Evolutionary conservation across 169 alveolate genomes (phyloP).

Genomic region (Plasmodium berghei): DNA sequence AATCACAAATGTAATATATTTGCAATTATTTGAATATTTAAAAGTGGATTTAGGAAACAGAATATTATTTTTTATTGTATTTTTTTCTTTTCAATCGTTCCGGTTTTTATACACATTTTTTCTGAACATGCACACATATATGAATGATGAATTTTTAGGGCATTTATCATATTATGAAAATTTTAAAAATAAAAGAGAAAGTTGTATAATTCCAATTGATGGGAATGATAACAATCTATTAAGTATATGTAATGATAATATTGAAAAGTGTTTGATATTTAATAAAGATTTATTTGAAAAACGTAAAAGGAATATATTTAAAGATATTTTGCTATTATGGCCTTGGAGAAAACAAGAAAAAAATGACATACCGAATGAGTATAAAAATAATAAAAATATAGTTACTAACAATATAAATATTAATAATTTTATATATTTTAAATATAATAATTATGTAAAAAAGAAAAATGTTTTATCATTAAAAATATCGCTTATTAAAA

Average conservation of each 20-base stretch:
- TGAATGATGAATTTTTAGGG: constrained; percentile 23
- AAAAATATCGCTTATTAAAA: constrained; percentile 62
- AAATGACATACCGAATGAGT: background rate
- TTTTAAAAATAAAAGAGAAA: background rate
- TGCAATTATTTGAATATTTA: constrained; percentile 67
- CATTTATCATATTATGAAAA: background rate
- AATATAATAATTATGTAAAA: constrained; percentile 48
- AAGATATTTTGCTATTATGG: constrained; percentile 14
- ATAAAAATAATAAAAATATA: background rate
- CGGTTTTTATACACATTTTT: constrained; percentile 41
- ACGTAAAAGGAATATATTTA: constrained; percentile 12
- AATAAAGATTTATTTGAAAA: constrained; percentile 36
- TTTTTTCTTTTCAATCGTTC: constrained; percentile 59
- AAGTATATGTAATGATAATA: constrained; percentile 19
- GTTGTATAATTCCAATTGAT: constrained; percentile 5
- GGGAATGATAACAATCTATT: background rate
- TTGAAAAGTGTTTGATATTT: constrained; percentile 9
- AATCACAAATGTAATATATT: constrained; percentile 62
- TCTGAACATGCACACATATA: constrained; percentile 70
- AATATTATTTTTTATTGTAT: constrained; percentile 58
- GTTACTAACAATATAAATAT: constrained; percentile 11
- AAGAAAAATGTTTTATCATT: constrained; percentile 37
- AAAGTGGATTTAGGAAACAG: constrained; percentile 69
- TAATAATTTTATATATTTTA: constrained; percentile 63
- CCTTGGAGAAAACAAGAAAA: constrained; percentile 4